A percentile compares a stretch with the other conserved stretches of the same genome.
phyloP scores from a whole-genome alignment of 2,329 filamentous ascomycete genomes.

The Curvularia sp. region DNA sequence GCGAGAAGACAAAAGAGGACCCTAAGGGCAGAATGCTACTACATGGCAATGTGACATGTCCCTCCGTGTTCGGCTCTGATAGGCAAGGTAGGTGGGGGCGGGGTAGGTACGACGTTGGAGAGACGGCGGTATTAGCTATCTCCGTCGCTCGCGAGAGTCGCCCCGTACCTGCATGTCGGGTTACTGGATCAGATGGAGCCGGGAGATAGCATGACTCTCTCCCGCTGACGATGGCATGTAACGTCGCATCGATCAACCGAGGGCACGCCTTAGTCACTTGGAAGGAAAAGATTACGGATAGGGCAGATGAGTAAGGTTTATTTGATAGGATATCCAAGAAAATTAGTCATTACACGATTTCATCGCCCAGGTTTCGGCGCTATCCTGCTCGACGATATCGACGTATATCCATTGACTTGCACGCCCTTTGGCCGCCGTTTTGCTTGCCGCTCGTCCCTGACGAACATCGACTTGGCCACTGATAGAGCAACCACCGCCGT shows the following conservation, averaged over 20 bases:
- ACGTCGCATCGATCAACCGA: neutral
- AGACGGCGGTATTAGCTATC: neutral
- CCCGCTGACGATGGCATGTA: neutral
- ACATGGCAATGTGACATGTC: neutral
- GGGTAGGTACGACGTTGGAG: conserved; percentile 5
- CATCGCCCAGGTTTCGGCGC: conserved; percentile 39
- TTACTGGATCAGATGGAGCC: conserved; percentile 26
- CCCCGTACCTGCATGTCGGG: conserved; percentile 15
- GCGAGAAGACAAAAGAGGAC: neutral
- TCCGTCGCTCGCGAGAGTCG: neutral
- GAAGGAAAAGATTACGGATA: neutral
- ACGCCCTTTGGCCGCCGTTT: conserved; percentile 33
- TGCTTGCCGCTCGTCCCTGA: conserved; percentile 30
- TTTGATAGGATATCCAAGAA: neutral
- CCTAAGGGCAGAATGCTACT: neutral
- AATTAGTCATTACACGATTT: conserved; percentile 1
- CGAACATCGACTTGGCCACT: conserved; percentile 31
- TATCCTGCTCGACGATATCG: conserved; percentile 36
- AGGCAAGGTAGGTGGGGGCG: conserved; percentile 13
- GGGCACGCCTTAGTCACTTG: neutral
- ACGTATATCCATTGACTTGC: conserved; percentile 33
- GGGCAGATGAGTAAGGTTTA: neutral
- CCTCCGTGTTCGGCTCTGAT: conserved; percentile 5
- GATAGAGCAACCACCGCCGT: conserved; percentile 21
- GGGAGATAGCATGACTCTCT: conserved; percentile 8